These are phyloP conservation scores for Ophiostoma australiae DNA, from an alignment of 2,329 filamentous ascomycete genomes.

Conservation along the genomic window DNA sequence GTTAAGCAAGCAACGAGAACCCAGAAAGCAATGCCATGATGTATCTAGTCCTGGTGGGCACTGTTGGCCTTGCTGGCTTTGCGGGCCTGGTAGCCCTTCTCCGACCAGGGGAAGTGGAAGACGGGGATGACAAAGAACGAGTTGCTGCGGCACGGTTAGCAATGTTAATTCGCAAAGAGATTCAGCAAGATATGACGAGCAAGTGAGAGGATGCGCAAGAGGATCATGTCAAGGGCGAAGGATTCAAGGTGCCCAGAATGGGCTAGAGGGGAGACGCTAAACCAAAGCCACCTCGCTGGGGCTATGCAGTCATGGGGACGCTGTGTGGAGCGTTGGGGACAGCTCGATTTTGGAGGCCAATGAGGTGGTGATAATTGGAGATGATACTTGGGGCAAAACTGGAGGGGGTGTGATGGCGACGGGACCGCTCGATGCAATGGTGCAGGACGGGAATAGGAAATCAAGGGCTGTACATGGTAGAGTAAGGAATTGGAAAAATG, in stretches of 20 bases:
- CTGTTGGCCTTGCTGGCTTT: conserved; percentile 40
- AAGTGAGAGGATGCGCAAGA: neutral
- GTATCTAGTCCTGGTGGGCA: neutral
- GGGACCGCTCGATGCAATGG: neutral
- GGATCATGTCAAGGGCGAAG: neutral
- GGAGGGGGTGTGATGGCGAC: neutral
- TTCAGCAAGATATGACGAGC: neutral
- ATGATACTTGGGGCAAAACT: conserved; percentile 6
- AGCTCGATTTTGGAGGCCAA: neutral
- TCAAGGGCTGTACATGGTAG: neutral
- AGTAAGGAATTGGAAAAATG: neutral
- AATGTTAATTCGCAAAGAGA: neutral
- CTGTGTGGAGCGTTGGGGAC: conserved; percentile 9
- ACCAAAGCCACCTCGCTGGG: neutral
- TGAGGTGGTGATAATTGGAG: conserved; percentile 9
- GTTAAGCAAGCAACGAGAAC: neutral
- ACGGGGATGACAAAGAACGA: conserved; percentile 90
- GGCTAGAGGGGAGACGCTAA: conserved; percentile 4
- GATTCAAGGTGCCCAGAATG: neutral
- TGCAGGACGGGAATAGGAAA: neutral
- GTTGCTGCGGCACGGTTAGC: conserved; percentile 49
- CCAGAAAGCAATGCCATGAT: neutral
- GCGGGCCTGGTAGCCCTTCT: conserved; percentile 61
- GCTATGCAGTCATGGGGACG: conserved; percentile 6
- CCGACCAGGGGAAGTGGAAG: conserved; percentile 91